A percentile compares a stretch with the other conserved stretches of the same genome.
These are phyloP conservation scores for Ogataea methylovora DNA, from an alignment of 805 yeast species.

Conservation along the genomic window DNA sequence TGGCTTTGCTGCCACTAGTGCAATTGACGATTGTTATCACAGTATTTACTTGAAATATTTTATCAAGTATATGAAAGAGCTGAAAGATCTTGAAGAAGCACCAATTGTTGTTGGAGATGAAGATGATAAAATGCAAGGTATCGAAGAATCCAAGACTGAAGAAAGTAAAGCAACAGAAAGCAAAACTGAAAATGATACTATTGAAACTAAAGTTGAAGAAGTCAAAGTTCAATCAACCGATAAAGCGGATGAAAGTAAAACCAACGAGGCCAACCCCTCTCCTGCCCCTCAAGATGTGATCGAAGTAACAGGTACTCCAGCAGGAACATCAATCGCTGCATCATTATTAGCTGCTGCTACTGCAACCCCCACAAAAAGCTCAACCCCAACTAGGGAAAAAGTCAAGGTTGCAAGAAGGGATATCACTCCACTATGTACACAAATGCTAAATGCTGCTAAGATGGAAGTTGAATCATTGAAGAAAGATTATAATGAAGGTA, in stretches of 20 bases:
- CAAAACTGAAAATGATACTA: slow-evolving; percentile 5
- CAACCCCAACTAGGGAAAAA: slow-evolving; percentile 25
- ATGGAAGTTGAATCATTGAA: slow-evolving; percentile 14
- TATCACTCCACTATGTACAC: slow-evolving; percentile 29
- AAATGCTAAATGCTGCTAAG: slow-evolving; percentile 14
- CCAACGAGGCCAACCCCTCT: not conserved
- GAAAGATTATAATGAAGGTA: slow-evolving; percentile 17
- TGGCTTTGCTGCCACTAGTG: slow-evolving; percentile 73
- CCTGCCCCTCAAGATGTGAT: not conserved
- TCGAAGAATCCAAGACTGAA: too few species aligned
- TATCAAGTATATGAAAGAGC: slow-evolving; percentile 12
- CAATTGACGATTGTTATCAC: slow-evolving; percentile 66
- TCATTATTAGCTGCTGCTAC: slow-evolving; percentile 1
- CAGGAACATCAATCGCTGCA: not conserved
- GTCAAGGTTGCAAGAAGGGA: slow-evolving; percentile 42
- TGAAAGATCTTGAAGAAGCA: too few species aligned
- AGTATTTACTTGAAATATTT: slow-evolving; percentile 50
- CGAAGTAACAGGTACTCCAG: not conserved
- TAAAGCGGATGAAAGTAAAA: slow-evolving; percentile 5
- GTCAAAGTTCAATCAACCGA: slow-evolving; percentile 3
- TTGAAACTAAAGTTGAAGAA: not conserved
- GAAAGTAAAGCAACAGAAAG: too few species aligned
- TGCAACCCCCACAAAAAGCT: slow-evolving; percentile 5
- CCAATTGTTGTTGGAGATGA: too few species aligned
- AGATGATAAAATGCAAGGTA: too few species aligned